These are phyloP conservation scores for Calamus simplicifolius DNA, from an alignment of 176 grass and related monocot genomes.

Conservation along the genomic window DNA sequence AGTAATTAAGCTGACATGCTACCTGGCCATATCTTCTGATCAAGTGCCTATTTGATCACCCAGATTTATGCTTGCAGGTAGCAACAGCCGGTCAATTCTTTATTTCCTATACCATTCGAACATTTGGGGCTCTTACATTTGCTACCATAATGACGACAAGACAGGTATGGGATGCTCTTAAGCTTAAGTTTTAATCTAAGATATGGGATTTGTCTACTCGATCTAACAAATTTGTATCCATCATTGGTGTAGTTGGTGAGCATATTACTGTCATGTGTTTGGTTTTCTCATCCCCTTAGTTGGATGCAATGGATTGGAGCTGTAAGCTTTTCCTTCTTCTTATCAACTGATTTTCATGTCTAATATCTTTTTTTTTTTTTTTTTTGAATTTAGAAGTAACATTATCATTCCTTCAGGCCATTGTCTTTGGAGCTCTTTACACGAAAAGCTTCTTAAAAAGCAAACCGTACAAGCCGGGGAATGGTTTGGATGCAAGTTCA, in stretches of 20 bases:
- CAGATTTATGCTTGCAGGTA: constrained; percentile 36
- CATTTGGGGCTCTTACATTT: constrained; percentile 95
- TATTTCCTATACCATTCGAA: constrained; percentile 85
- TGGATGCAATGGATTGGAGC: constrained; percentile 78
- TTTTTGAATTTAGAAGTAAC: neutral
- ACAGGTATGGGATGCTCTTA: constrained; percentile 40
- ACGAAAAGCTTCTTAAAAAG: constrained; percentile 56
- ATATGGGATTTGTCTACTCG: no score
- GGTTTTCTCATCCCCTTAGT: constrained; percentile 80
- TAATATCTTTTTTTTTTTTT: no score
- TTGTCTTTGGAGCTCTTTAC: constrained; percentile 78
- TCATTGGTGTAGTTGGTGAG: constrained; percentile 64
- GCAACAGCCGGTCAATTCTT: constrained; percentile 96
- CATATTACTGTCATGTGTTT: constrained; percentile 84
- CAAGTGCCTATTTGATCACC: neutral
- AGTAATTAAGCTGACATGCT: no score
- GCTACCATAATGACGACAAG: constrained; percentile 97
- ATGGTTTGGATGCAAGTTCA: constrained; percentile 18
- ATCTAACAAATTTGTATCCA: neutral
- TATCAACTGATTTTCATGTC: neutral
- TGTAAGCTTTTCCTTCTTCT: constrained; percentile 37
- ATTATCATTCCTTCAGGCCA: constrained; percentile 19
- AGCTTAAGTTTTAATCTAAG: no score
- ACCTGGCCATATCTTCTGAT: no score
- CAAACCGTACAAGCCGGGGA: constrained; percentile 32